Conservation (phyloP, 2,329 filamentous ascomycete genomes). For the Fusarium globosum region DNA sequence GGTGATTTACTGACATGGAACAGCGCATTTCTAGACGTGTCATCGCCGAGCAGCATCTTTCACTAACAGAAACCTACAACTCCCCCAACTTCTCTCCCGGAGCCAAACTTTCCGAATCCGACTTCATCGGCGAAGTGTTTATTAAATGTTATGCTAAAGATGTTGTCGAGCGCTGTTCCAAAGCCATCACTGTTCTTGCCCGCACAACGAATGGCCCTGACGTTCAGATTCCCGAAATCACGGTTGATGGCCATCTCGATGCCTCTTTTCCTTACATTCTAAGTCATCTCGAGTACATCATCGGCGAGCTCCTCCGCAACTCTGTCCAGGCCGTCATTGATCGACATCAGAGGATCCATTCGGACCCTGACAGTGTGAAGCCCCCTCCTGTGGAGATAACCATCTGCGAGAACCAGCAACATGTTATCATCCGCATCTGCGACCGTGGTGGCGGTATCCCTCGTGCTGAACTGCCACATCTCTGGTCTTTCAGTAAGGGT, state of each 20-base stretch:
- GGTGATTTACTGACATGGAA: neutral
- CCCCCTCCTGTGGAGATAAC: slow-evolving; percentile 92
- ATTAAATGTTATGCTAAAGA: slow-evolving; percentile 91
- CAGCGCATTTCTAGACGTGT: slow-evolving; percentile 94
- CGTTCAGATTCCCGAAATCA: slow-evolving; percentile 81
- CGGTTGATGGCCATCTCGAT: slow-evolving; percentile 83
- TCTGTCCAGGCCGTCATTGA: slow-evolving; percentile 94
- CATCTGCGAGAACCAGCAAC: slow-evolving; percentile 91
- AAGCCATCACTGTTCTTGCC: slow-evolving; percentile 79
- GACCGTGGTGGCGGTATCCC: slow-evolving; percentile 95
- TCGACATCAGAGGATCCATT: slow-evolving; percentile 62
- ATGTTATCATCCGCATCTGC: slow-evolving; percentile 95
- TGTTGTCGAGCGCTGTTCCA: slow-evolving; percentile 85
- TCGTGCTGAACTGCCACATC: slow-evolving; percentile 82
- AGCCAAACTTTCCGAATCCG: slow-evolving; percentile 75
- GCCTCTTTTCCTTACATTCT: slow-evolving; percentile 97
- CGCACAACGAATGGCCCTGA: slow-evolving; percentile 78
- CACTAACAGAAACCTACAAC: slow-evolving; percentile 93
- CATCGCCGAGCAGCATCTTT: slow-evolving; percentile 96
- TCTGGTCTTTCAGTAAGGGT: slow-evolving; percentile 98
- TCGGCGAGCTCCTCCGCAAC: slow-evolving; percentile 94
- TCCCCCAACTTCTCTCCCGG: slow-evolving; percentile 90
- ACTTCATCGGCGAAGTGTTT: slow-evolving; percentile 96
- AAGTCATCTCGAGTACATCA: slow-evolving; percentile 95
- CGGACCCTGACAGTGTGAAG: slow-evolving; percentile 41